phyloP scores from a whole-genome alignment of 371 early-diverging fungal species.

The Haplosporangium sp. region DNA sequence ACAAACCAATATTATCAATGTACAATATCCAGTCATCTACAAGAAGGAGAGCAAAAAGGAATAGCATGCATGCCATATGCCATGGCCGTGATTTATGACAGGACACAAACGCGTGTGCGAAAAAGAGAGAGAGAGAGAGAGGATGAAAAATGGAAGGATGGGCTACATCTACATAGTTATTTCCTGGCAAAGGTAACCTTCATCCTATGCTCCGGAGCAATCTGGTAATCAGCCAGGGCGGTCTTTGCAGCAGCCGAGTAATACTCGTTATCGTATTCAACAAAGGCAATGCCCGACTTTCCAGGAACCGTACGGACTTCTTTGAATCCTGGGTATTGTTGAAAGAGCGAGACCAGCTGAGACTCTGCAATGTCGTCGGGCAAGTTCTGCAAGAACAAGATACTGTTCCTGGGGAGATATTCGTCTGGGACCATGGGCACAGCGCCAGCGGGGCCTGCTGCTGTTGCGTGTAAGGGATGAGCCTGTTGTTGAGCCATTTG shows the following conservation, averaged over 20 bases:
- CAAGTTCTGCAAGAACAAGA: slow-evolving; percentile 92
- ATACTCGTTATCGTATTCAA: slow-evolving; percentile 88
- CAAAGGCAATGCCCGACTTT: slow-evolving; percentile 90
- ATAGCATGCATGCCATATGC: too few species aligned
- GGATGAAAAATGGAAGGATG: neutral
- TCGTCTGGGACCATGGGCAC: slow-evolving; percentile 75
- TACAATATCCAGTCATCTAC: neutral
- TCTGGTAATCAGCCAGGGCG: slow-evolving; percentile 80
- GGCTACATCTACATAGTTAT: slow-evolving; percentile 28
- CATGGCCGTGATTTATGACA: neutral
- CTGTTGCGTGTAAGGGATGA: slow-evolving; percentile 15
- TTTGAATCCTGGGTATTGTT: slow-evolving; percentile 86
- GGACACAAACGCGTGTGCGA: neutral
- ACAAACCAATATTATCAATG: neutral
- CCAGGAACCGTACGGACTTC: slow-evolving; percentile 93
- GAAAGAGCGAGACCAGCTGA: slow-evolving; percentile 74
- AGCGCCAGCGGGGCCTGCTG: slow-evolving; percentile 17
- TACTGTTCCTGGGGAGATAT: slow-evolving; percentile 82
- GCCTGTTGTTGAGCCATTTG: slow-evolving; percentile 30
- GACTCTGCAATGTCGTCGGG: slow-evolving; percentile 78
- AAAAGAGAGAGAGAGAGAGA: neutral
- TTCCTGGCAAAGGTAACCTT: slow-evolving; percentile 86
- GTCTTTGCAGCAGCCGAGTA: slow-evolving; percentile 83
- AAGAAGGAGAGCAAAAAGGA: neutral
- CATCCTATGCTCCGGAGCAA: slow-evolving; percentile 80